A percentile compares a stretch with the other conserved stretches of the same genome.
Evolutionary conservation across 805 yeast genomes (phyloP).

Genomic region (Suhomyces sp.): DNA sequence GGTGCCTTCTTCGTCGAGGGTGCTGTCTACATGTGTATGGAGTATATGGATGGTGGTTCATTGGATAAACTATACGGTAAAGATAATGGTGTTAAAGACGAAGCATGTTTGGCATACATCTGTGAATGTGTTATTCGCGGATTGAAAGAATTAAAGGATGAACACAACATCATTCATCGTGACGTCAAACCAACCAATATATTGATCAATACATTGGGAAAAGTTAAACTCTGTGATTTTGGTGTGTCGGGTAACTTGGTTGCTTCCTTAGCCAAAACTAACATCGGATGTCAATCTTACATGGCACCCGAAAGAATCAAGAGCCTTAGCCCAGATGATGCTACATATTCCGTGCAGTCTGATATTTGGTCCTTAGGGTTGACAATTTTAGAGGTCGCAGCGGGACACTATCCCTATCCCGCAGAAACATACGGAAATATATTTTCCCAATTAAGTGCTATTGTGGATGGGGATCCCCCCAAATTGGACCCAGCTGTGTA

Average conservation of each 20-base stretch:
- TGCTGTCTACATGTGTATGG: conserved; percentile 97
- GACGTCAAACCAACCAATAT: conserved; percentile 97
- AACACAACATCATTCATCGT: conserved; percentile 89
- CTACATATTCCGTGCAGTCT: conserved; percentile 86
- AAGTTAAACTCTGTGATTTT: conserved; percentile 89
- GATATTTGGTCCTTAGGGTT: conserved; percentile 96
- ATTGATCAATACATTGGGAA: conserved; percentile 77
- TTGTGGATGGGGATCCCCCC: conserved; percentile 52
- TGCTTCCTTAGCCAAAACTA: conserved; percentile 91
- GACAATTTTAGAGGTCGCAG: conserved; percentile 81
- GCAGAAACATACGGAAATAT: conserved; percentile 89
- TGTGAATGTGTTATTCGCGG: conserved; percentile 81
- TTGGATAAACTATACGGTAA: conserved; percentile 77
- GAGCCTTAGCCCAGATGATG: conserved; percentile 68
- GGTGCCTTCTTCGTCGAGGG: conserved; percentile 98
- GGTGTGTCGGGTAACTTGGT: conserved; percentile 96
- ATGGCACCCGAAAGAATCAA: conserved; percentile 98
- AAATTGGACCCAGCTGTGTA: conserved; percentile 34
- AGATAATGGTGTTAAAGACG: conserved; percentile 63
- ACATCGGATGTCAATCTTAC: conserved; percentile 95
- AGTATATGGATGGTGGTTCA: conserved; percentile 96
- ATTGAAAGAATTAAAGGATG: conserved; percentile 78
- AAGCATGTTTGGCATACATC: conserved; percentile 74
- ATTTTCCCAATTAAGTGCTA: conserved; percentile 90
- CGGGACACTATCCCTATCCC: conserved; percentile 94